Evolutionary conservation across 2,329 filamentous ascomycete genomes (phyloP), one percentile per base, ranked within the genome.

Genomic region (Trichoderma atrobrunneum): DNA sequence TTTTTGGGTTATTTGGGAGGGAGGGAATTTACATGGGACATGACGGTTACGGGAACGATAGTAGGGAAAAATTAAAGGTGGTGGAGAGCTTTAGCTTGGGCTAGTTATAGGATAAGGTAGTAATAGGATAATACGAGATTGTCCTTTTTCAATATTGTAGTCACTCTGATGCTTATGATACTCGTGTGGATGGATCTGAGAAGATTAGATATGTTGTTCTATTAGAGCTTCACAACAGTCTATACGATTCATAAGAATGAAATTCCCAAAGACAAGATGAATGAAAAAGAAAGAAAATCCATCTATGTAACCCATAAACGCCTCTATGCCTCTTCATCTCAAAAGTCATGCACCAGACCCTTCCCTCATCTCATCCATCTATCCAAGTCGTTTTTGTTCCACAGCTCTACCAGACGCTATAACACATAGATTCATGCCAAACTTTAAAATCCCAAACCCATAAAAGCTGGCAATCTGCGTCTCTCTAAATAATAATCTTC

Each of bases 251-350:
- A 61, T 30, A n/a, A n/a, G 7, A 14, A 34, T 51, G 10, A n/a
- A 57, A 59, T 51, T n/a, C 68, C 39, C 3, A 36, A 69, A 10
- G 28, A 28, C 10, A 48, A 54, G 16, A 65, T n/a, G 7, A 39
- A 67, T 59, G 39, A 57, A 24, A 67, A 18, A 14, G 8, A 57
- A 57, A 8, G n/a, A 67, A 43, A 57, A 59, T 57, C 56, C 51
- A 70, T 70, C 67, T 70, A 61, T 70, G 48, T 63, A 34, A 11
- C 67, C 60, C 43, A 59, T 69, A 68, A 74, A 74, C 73, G 73
- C 73, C 73, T 74, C 73, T 74, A 75, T 74, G 60, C 73, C 70
- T 48, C 48, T 34, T 68, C 36, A 30, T 56, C 56, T 51, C 59
- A 54, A 57, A 18, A n/a, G 48, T 56, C 67, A 32, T 62, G 43